phyloP scores from a whole-genome alignment of 2,329 filamentous ascomycete genomes.

The Ilyonectria mors-panacis region DNA sequence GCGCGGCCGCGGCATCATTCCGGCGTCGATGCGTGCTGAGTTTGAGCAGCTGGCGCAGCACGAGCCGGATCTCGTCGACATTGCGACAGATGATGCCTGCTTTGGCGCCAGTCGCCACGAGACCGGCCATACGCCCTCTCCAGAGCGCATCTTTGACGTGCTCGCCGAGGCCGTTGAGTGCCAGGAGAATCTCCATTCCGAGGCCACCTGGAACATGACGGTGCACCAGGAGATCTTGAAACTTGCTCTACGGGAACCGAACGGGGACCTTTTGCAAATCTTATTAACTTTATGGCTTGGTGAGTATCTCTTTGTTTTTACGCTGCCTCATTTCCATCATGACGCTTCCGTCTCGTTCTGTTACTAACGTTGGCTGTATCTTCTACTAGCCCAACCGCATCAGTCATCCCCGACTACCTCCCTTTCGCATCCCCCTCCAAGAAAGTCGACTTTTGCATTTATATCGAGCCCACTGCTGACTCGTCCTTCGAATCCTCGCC shows the following conservation, averaged over 20 bases:
- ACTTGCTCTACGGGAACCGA: background rate
- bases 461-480: slow-evolving; percentile 20
- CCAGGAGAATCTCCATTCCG: slow-evolving; percentile 8
- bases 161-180: slow-evolving; percentile 12
- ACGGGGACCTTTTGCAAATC: background rate
- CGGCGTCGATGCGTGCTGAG: background rate
- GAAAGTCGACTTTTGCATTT: slow-evolving; percentile 34
- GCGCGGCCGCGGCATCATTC: slow-evolving; percentile 9
- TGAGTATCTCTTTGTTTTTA: background rate
- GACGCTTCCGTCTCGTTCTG: too few species aligned
- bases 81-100: background rate
- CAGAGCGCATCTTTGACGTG: background rate
- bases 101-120: background rate
- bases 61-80: background rate
- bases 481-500: background rate
- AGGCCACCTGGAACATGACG: slow-evolving; percentile 13
- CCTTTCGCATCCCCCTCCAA: background rate
- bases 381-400: slow-evolving; percentile 17
- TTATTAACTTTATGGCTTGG: slow-evolving; percentile 5
- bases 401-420: slow-evolving; percentile 16
- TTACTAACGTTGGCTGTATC: background rate
- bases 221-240: slow-evolving; percentile 11
- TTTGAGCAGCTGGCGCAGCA: background rate
- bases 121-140: background rate
- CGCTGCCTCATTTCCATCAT: background rate